Percentiles rank a stretch among this genome's conserved stretches.
Evolutionary conservation across 208 protist species (phyloP).

Genomic region (Leishmania tropica): DNA sequence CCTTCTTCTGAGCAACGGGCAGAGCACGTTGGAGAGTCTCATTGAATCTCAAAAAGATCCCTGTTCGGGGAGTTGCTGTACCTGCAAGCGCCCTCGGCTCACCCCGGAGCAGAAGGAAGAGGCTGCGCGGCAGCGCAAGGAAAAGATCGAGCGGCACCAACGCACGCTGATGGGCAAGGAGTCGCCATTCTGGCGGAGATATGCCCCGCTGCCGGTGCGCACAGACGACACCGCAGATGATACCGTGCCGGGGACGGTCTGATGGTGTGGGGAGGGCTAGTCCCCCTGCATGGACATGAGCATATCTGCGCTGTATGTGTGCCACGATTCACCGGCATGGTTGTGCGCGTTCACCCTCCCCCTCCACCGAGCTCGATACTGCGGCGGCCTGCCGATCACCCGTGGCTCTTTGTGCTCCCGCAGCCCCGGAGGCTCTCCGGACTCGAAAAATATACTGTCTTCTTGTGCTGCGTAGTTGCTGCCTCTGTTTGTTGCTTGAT

Average conservation of each 20-base stretch:
- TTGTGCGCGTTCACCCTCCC: neutral
- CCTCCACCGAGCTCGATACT: neutral
- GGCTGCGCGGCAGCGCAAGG: slow-evolving; percentile 10
- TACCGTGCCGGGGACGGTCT: slow-evolving; percentile 15
- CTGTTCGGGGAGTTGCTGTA: neutral
- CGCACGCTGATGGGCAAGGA: slow-evolving; percentile 38
- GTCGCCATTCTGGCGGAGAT: slow-evolving; percentile 44
- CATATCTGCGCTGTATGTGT: neutral
- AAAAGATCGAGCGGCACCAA: slow-evolving; percentile 27
- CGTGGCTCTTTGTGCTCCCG: neutral
- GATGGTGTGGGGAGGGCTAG: neutral
- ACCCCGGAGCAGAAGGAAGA: slow-evolving; percentile 25
- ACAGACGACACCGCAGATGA: slow-evolving; percentile 39
- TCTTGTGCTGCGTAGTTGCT: neutral
- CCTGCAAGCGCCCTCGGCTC: neutral
- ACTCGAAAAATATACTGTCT: neutral
- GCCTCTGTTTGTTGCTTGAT: neutral
- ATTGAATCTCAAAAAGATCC: slow-evolving; percentile 6
- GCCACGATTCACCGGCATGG: neutral
- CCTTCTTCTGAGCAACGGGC: slow-evolving; percentile 32
- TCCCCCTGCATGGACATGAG: neutral
- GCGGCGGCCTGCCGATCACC: neutral
- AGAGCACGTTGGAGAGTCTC: slow-evolving; percentile 59
- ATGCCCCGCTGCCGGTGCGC: slow-evolving; percentile 39
- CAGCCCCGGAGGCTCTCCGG: neutral